Base-by-base conservation (phyloP, 1,139 yeast genomes). In the Tardiomyces blankii region DNA sequence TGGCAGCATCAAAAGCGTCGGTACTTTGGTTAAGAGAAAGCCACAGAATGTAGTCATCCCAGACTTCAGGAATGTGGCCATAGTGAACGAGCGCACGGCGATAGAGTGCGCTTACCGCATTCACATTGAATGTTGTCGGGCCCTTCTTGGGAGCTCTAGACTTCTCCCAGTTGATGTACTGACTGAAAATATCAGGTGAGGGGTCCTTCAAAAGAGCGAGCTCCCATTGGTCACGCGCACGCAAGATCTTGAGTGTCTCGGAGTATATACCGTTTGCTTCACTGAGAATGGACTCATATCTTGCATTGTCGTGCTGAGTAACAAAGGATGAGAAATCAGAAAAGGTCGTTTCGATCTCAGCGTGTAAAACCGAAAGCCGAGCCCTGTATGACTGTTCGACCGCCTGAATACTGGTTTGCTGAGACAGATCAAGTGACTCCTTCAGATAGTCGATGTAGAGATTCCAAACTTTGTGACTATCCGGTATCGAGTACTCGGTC, bases 281-380 rank as follows among this genome's bases (percentile, higher is more conserved):
- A 1, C 46, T 40, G 66, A 73, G 63, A 19, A 55, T 54, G 1
- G 45, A 43, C 1, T 63, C 66, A 50, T 74, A 73, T 2, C 61
- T 46, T 0, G 54, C 56, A 2, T 55, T 50, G 33, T 48, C 51
- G 45, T 62, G 47, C 8, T 51, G 45, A 0, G 74, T 59, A 1
- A 73, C 61, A 42, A 72, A 68, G 1, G 58, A 32, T 0, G 77
- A 73, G 25, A 61, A 62, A 4, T 60, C 61, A 5, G 64, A 54
- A 49, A 65, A 73, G 0, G 74, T 66, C 0, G 66, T 65, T 2
- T 66, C 68, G 9, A 73, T 45, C 6, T 57, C 53, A 1, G 50
- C 50, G 50, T 71, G 76, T 0, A 76, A 75, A 18, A 52, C 52
- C 7, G 57, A 43, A 2, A 74, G 54, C 27, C 73, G 55, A 39